Conservation (phyloP, 208 protist species). For the Acanthamoeba royreba region DNA sequence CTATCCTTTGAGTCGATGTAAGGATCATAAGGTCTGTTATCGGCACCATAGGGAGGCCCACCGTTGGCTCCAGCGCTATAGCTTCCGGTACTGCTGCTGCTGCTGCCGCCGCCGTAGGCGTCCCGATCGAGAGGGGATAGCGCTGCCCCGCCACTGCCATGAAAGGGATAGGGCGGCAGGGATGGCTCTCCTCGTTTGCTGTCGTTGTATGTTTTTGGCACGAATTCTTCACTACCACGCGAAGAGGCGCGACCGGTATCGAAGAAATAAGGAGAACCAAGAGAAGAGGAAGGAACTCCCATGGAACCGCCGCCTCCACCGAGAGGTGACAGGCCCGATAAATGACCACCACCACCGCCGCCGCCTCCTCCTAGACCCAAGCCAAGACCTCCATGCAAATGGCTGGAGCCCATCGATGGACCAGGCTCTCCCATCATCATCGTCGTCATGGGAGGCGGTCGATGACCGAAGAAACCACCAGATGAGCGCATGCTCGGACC, state of each 20-base stretch:
- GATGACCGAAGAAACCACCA: too few relatives aligned
- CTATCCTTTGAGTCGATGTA: not conserved
- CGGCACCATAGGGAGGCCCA: not conserved
- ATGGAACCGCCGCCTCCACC: not conserved
- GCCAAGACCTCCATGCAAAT: conserved; percentile 21
- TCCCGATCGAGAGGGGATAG: not conserved
- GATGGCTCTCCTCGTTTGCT: not conserved
- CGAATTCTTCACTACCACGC: not conserved
- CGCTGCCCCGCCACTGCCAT: not conserved
- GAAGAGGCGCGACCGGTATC: not conserved
- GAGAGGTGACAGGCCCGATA: not conserved
- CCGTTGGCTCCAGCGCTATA: not conserved
- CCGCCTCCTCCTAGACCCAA: not conserved
- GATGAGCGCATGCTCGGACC: not conserved
- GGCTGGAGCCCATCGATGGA: not conserved
- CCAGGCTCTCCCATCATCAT: not conserved
- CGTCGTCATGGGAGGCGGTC: not conserved
- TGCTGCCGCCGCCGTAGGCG: not conserved
- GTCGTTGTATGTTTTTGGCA: conserved; percentile 14
- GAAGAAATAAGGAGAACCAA: not conserved
- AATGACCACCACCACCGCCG: not conserved
- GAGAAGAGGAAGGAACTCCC: not conserved
- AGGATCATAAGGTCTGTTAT: not conserved
- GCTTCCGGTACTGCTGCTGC: not conserved
- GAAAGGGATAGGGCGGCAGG: too few relatives aligned